Conservation (phyloP, 805 yeast species). For the Candida pini region DNA sequence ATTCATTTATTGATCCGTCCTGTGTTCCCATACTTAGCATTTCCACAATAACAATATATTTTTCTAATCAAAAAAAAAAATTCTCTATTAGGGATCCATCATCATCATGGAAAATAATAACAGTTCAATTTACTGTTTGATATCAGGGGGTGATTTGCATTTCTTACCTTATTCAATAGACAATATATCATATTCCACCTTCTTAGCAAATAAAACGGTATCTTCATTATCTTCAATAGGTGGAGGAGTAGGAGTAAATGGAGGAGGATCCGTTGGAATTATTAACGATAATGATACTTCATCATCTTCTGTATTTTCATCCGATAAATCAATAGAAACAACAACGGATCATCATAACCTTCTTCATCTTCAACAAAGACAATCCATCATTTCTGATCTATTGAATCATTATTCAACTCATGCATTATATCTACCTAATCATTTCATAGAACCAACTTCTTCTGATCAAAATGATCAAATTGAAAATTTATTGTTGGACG, state of each 20-base stretch:
- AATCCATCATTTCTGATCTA: slow-evolving; percentile 9
- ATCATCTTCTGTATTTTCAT: slow-evolving; percentile 3
- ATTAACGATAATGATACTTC: slow-evolving; percentile 12
- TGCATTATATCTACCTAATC: slow-evolving; percentile 44
- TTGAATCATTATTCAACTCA: slow-evolving; percentile 35
- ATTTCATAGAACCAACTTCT: slow-evolving; percentile 31
- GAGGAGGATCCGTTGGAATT: too few species aligned
- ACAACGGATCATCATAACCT: neutral
- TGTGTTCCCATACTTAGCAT: too few species aligned
- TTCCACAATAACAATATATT: too few species aligned
- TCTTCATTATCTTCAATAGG: slow-evolving; percentile 17
- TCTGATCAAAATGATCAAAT: slow-evolving; percentile 32
- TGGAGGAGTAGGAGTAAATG: too few species aligned
- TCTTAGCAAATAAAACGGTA: slow-evolving; percentile 21
- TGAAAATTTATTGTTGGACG: slow-evolving; percentile 32
- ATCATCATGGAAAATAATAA: neutral
- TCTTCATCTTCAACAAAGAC: slow-evolving; percentile 2
- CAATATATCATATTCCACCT: slow-evolving; percentile 15
- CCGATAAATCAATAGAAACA: neutral
- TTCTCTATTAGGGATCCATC: too few species aligned
- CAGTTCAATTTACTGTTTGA: slow-evolving; percentile 23
- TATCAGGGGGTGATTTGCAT: slow-evolving; percentile 25
- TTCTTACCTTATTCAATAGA: slow-evolving; percentile 19
- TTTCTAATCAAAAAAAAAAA: too few species aligned
- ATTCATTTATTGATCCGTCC: too few species aligned